Evolutionary conservation across 108 stramenopile genomes (phyloP).

Genomic region (Stephanodiscus minutulus): DNA sequence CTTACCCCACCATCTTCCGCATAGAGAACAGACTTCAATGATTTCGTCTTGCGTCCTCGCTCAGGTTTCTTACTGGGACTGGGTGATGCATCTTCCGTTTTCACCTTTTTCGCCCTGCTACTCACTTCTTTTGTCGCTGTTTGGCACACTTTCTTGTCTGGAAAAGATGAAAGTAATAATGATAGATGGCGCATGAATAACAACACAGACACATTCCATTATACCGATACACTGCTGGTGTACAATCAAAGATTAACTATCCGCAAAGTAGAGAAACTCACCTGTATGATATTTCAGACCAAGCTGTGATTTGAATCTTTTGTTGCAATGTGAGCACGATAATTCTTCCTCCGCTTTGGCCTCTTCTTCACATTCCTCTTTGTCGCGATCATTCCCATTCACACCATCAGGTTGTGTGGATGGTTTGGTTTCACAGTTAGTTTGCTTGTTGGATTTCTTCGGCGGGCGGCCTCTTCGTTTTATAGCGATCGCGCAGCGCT

Average conservation of each 20-base stretch:
- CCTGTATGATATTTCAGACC: constrained; percentile 24
- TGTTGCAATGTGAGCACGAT: constrained; percentile 11
- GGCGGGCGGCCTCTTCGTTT: no score
- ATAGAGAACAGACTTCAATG: neutral
- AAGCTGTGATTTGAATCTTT: constrained; percentile 12
- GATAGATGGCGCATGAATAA: neutral
- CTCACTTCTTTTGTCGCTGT: neutral
- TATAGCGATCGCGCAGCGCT: no score
- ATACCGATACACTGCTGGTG: neutral
- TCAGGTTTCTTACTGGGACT: neutral
- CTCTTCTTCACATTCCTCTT: neutral
- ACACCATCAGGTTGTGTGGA: neutral
- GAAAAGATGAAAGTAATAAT: neutral
- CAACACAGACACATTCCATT: neutral
- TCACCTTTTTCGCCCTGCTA: neutral
- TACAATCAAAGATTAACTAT: neutral
- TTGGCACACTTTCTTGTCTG: constrained; percentile 7
- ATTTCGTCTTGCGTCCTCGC: neutral
- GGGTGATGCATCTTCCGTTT: no score
- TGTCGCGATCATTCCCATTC: neutral
- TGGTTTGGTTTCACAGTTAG: neutral
- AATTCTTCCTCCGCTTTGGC: neutral
- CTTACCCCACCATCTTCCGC: neutral
- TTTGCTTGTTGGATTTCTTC: neutral
- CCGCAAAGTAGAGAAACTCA: neutral